A percentile compares a stretch with the other conserved stretches of the same genome.
phyloP scores from a whole-genome alignment of 805 yeast species.

The Diddensiella santjacobensis region DNA sequence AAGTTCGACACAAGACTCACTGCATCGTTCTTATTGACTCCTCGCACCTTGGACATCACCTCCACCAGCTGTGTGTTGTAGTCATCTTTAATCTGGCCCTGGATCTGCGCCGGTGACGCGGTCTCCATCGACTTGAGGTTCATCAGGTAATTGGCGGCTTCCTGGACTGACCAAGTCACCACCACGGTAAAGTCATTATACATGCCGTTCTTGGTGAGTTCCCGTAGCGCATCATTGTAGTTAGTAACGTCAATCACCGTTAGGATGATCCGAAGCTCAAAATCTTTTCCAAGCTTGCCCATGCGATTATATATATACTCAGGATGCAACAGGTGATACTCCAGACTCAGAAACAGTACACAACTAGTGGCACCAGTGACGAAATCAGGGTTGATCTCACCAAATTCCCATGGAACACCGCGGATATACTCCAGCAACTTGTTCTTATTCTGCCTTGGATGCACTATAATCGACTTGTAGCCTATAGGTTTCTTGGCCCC shows the following conservation, averaged over 20 bases:
- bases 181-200: conserved; percentile 33
- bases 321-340: conserved; percentile 38
- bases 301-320: conserved; percentile 40
- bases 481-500: conserved; percentile 12
- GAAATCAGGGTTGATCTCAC: conserved; percentile 36
- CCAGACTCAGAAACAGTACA: conserved; percentile 35
- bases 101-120: conserved; percentile 32
- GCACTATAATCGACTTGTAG: conserved; percentile 15
- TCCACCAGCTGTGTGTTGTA: conserved; percentile 35
- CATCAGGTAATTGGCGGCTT: conserved; percentile 37
- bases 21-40: conserved; percentile 39
- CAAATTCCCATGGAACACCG: conserved; percentile 23
- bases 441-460: conserved; percentile 28
- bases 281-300: conserved; percentile 31
- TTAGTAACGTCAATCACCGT: conserved; percentile 39
- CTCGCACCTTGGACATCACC: conserved; percentile 33
- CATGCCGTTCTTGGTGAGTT: conserved; percentile 34
- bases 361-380: conserved; percentile 34
- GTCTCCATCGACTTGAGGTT: conserved; percentile 31
- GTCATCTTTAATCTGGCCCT: conserved; percentile 29
- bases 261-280: conserved; percentile 29
- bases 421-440: conserved; percentile 27
- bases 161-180: conserved; percentile 36
- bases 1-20: conserved; percentile 31
- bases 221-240: conserved; percentile 32